Percentiles rank a stretch among this genome's conserved stretches.
These are phyloP conservation scores for Zygoascus hellenicus DNA, from an alignment of 1,139 yeast genomes.

Conservation along the genomic window DNA sequence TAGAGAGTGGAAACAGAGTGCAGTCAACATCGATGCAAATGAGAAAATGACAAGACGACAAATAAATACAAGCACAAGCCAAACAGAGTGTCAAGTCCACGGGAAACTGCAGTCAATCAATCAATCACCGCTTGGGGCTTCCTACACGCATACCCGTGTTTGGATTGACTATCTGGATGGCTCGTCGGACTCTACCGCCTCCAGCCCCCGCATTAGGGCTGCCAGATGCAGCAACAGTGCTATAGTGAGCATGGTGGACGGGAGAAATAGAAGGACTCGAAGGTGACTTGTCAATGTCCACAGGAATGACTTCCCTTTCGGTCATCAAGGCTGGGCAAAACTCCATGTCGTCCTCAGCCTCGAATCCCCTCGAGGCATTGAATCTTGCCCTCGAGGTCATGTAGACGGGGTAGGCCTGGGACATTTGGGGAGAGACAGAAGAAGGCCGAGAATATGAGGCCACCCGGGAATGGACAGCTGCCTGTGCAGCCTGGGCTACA, in stretches of 20 bases:
- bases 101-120: too few species aligned
- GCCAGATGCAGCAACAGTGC: constrained; percentile 12
- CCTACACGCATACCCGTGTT: constrained; percentile 54
- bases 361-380: constrained; percentile 63
- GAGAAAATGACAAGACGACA: too few species aligned
- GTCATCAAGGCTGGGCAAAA: constrained; percentile 42
- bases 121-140: background rate
- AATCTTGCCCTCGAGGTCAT: constrained; percentile 36
- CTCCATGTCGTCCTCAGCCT: constrained; percentile 63
- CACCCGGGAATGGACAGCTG: constrained; percentile 29
- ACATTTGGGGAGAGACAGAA: constrained; percentile 29
- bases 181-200: constrained; percentile 27
- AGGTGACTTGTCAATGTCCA: constrained; percentile 12
- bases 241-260: constrained; percentile 14
- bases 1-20: too few species aligned
- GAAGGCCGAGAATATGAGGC: constrained; percentile 19
- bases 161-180: constrained; percentile 77
- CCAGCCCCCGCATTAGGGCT: constrained; percentile 13
- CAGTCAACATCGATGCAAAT: too few species aligned
- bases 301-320: constrained; percentile 9
- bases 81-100: too few species aligned
- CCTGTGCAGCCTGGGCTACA: constrained; percentile 28
- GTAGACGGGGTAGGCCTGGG: constrained; percentile 22
- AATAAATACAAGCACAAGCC: too few species aligned
- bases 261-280: constrained; percentile 5